phyloP scores from a whole-genome alignment of 306 rosid species.

The Mucuna pruriens region DNA sequence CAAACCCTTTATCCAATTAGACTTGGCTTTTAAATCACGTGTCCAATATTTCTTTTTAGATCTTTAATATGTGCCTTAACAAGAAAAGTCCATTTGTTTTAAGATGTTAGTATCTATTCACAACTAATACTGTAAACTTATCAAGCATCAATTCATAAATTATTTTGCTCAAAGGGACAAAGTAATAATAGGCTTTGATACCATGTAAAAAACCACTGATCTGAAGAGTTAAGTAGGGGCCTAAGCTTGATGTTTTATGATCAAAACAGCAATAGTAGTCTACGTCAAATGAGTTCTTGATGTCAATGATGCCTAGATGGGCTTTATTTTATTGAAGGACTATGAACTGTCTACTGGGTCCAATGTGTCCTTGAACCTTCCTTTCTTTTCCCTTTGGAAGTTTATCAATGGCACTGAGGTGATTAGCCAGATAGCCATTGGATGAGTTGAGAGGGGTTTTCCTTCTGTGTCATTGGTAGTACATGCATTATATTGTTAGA shows the following conservation, averaged over 20 bases:
- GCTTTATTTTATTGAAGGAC: conserved; percentile 3
- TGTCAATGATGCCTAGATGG: conserved; percentile 8
- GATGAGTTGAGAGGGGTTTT: conserved; percentile 10
- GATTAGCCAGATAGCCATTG: conserved; percentile 8
- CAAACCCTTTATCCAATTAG: conserved; percentile 22
- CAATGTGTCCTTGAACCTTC: conserved; percentile 13
- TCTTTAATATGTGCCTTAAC: background rate
- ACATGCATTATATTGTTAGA: conserved; percentile 11
- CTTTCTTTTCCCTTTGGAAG: background rate
- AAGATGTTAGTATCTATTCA: conserved; percentile 21
- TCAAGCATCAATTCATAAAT: background rate
- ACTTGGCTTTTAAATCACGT: background rate
- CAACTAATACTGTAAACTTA: conserved; percentile 1
- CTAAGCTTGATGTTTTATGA: conserved; percentile 3
- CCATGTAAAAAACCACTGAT: conserved; percentile 11
- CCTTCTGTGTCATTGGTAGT: conserved; percentile 26
- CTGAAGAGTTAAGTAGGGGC: background rate
- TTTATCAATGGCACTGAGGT: conserved; percentile 14
- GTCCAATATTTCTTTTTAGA: background rate
- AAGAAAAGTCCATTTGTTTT: conserved; percentile 11
- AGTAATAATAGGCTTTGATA: conserved; percentile 6
- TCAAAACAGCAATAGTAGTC: conserved; percentile 6
- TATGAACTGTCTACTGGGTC: background rate
- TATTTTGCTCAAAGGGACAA: conserved; percentile 2
- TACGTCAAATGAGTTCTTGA: background rate